Evolutionary conservation across 2,329 filamentous ascomycete genomes (phyloP), one percentile per base, ranked within the genome.

Genomic region (Colletotrichum tropicale): DNA sequence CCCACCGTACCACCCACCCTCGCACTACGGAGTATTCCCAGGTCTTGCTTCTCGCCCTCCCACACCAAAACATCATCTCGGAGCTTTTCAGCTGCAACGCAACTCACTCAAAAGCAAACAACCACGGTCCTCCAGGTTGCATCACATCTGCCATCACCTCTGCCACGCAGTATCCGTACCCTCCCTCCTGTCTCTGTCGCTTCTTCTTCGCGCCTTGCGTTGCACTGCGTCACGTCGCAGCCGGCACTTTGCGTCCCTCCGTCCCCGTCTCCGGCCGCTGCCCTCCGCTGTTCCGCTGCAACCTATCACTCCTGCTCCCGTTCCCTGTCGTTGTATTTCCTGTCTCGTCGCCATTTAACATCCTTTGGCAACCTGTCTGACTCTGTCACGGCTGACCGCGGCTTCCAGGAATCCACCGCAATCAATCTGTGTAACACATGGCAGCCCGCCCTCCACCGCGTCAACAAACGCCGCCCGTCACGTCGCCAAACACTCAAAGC

Each of bases 31-130:
- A 52, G 43, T 52, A 64, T 32, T 21, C 60, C 32, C 30, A 30
- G 21, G 36, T 58, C 43, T 75, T 58, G 67, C 66, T 70, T 74
- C 67, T 65, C 60, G 52, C 67, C 64, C 28, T 52, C 65, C 36
- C 70, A 48, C 67, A 62, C 56, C 67, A 64, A 34, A 65, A 55
- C 60, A 65, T 43, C 43, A 28, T 32, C 65, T 73, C 73, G 73
- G 73, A 73, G 26, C 58, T 75, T 75, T 75, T 69, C 73, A 65
- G 58, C 64, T 73, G 73, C 70, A 65, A 30, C 48, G 64, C 64
- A 73, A 60, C 69, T 58, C 66, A n/a, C 24, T 58, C 34, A 70
- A 62, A 70, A 64, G 36, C 73, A 69, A 75, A 65, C 70, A 38
- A 56, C 24, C 30, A 52, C 24, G 36, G 16, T 21, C 62, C 36